phyloP scores from a whole-genome alignment of 2,329 filamentous ascomycete genomes.

The Colletotrichum spinosum region DNA sequence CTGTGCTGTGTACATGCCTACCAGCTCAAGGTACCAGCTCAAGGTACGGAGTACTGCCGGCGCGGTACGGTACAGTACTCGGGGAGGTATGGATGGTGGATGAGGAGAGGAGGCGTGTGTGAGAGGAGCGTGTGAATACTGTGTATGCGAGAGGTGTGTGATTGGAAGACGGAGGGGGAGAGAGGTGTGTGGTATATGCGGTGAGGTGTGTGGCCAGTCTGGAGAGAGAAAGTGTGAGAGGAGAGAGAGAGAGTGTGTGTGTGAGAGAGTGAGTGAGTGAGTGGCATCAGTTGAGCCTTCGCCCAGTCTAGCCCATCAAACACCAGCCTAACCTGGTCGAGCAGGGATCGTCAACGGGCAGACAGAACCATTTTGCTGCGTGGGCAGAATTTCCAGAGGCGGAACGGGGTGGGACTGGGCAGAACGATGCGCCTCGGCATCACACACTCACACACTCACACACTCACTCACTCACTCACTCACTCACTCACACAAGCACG shows the following conservation, averaged over 20 bases:
- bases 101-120: not conserved
- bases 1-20: not conserved
- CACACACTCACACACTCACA: not conserved
- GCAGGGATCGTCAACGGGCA: slow-evolving; percentile 30
- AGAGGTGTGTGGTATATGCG: slow-evolving; percentile 10
- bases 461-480: not conserved
- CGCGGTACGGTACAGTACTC: too few species aligned
- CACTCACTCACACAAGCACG: not conserved
- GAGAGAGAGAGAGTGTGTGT: slow-evolving; percentile 6
- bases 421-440: slow-evolving; percentile 31
- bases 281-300: not conserved
- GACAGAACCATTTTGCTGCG: slow-evolving; percentile 34
- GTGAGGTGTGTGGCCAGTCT: slow-evolving; percentile 6
- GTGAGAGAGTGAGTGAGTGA: slow-evolving; percentile 4
- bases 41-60: too few species aligned
- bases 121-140: not conserved
- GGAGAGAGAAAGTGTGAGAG: slow-evolving; percentile 14
- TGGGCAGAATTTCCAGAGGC: slow-evolving; percentile 33
- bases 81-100: not conserved
- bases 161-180: too few species aligned
- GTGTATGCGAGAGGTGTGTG: not conserved
- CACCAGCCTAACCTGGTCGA: slow-evolving; percentile 27
- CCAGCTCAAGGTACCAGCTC: too few species aligned
- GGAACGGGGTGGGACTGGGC: slow-evolving; percentile 32
- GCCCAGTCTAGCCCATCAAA: slow-evolving; percentile 34